phyloP scores from a whole-genome alignment of 352 stramenopile species.

The Phytophthora nicotianae region DNA sequence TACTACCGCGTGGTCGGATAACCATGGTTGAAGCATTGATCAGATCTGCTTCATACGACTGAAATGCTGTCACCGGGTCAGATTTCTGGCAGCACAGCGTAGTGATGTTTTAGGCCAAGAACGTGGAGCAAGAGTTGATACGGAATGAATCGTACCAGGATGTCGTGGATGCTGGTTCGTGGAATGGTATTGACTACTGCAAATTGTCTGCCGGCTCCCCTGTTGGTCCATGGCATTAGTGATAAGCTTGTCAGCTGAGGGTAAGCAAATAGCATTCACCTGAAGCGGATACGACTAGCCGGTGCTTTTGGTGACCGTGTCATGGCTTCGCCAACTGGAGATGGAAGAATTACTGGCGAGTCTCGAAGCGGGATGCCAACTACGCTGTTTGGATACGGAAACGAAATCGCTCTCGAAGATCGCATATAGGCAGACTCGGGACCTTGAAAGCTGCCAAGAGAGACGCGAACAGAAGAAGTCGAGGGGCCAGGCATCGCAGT shows the following conservation, averaged over 20 bases:
- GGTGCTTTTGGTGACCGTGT: conserved; percentile 56
- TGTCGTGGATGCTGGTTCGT: conserved; percentile 36
- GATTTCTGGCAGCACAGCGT: conserved; percentile 30
- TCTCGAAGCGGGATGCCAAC: conserved; percentile 28
- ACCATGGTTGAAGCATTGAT: conserved; percentile 64
- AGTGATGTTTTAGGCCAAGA: conserved; percentile 6
- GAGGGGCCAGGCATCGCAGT: conserved; percentile 17
- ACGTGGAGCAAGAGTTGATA: not conserved
- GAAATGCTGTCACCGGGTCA: conserved; percentile 33
- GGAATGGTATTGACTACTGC: conserved; percentile 46
- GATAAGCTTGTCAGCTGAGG: not conserved
- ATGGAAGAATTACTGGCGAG: conserved; percentile 41
- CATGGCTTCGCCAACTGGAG: conserved; percentile 44
- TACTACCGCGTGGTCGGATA: conserved; percentile 46
- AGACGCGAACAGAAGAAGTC: conserved; percentile 29
- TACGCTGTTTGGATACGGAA: conserved; percentile 34
- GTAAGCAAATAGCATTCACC: conserved; percentile 25
- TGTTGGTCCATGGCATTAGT: conserved; percentile 16
- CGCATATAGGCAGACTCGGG: conserved; percentile 21
- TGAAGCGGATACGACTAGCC: conserved; percentile 47
- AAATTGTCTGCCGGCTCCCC: conserved; percentile 64
- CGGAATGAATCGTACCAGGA: conserved; percentile 48
- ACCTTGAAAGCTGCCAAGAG: conserved; percentile 18
- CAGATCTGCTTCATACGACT: conserved; percentile 58
- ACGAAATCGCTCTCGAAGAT: conserved; percentile 30